These are phyloP conservation scores for Fusarium musae DNA, from an alignment of 2,329 filamentous ascomycete genomes.

Conservation along the genomic window DNA sequence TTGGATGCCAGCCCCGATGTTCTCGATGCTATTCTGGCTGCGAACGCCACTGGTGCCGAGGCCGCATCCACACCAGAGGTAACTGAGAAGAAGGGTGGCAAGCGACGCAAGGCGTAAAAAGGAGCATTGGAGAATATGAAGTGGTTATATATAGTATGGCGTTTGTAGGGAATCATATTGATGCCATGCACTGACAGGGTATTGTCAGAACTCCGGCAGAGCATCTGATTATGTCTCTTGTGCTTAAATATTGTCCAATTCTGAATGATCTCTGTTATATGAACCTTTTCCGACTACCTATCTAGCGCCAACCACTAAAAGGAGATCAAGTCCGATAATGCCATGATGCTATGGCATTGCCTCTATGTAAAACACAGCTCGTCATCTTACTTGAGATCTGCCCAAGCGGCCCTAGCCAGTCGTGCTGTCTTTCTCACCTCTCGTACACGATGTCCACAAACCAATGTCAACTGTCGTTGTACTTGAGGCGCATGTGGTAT, in stretches of 20 bases:
- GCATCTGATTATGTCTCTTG: not conserved
- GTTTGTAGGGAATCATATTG: conserved; percentile 32
- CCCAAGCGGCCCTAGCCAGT: conserved; percentile 61
- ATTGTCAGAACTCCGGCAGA: not conserved
- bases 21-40: conserved; percentile 59
- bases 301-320: conserved; percentile 5
- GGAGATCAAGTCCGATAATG: not conserved
- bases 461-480: conserved; percentile 59
- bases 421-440: conserved; percentile 63
- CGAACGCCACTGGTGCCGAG: conserved; percentile 45
- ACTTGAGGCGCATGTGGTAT: conserved; percentile 57
- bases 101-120: conserved; percentile 57
- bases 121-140: conserved; percentile 1
- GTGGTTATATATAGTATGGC: conserved; percentile 23
- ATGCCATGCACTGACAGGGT: conserved; percentile 7
- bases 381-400: conserved; percentile 47
- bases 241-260: not conserved
- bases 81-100: conserved; percentile 55
- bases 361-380: conserved; percentile 23
- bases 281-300: not conserved
- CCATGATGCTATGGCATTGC: not conserved
- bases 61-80: conserved; percentile 48
- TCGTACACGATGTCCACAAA: conserved; percentile 65
- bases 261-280: not conserved
- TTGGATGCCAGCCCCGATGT: conserved; percentile 58